These are phyloP conservation scores for Podila clonocystis DNA, from an alignment of 192 early-diverging fungal species.

Conservation along the genomic window DNA sequence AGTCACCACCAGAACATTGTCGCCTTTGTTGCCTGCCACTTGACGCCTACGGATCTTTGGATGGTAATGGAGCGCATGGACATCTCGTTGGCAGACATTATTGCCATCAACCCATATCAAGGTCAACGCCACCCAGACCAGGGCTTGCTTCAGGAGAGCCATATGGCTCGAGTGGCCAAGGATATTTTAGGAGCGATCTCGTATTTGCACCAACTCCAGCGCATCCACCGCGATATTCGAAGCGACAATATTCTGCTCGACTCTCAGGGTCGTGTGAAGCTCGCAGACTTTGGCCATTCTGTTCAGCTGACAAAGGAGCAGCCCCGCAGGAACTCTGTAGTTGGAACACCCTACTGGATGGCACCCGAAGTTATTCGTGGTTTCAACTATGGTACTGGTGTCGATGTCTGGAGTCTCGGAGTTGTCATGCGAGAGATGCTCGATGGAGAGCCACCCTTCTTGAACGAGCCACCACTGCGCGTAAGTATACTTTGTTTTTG, in stretches of 20 bases:
- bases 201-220: conserved; percentile 79
- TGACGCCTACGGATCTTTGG: conserved; percentile 90
- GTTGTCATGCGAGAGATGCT: conserved; percentile 96
- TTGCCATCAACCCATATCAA: conserved; percentile 76
- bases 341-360: conserved; percentile 98
- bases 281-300: conserved; percentile 97
- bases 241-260: conserved; percentile 93
- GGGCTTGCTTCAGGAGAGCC: conserved; percentile 78
- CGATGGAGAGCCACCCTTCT: conserved; percentile 94
- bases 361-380: conserved; percentile 95
- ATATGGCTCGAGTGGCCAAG: conserved; percentile 91
- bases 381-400: conserved; percentile 89
- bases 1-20: conserved; percentile 93
- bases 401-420: conserved; percentile 95
- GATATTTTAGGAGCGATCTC: conserved; percentile 83
- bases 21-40: conserved; percentile 89
- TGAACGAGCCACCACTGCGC: conserved; percentile 81
- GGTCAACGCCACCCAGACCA: conserved; percentile 45
- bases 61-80: conserved; percentile 99
- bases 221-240: conserved; percentile 95
- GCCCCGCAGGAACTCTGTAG: conserved; percentile 86
- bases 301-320: conserved; percentile 87
- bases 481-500: conserved; percentile 23
- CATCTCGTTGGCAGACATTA: conserved; percentile 97
- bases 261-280: conserved; percentile 85